phyloP scores from a whole-genome alignment of 345 rosid genomes.

The Eucalyptus victrix region DNA sequence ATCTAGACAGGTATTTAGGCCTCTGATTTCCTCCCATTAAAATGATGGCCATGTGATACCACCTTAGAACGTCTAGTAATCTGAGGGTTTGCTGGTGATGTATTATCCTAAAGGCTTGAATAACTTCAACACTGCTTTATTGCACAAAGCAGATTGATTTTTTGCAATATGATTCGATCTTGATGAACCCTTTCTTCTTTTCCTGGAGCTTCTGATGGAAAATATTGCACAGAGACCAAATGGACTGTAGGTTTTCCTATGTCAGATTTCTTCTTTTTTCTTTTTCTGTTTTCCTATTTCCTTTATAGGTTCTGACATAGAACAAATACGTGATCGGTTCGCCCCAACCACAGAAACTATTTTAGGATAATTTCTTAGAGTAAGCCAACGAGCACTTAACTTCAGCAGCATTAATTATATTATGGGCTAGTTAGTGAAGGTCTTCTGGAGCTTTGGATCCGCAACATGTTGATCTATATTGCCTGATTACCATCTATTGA shows the following conservation, averaged over 20 bases:
- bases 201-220: background rate
- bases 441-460: background rate
- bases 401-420: background rate
- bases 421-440: background rate
- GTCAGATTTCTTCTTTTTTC: background rate
- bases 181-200: background rate
- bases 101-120: background rate
- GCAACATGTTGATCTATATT: background rate
- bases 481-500: background rate
- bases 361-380: background rate
- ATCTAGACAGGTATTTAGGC: background rate
- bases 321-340: background rate
- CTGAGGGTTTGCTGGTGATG: background rate
- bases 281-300: background rate
- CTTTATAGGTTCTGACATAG: background rate
- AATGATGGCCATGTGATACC: background rate
- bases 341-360: background rate
- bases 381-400: background rate
- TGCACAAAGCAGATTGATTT: background rate
- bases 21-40: background rate
- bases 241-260: background rate
- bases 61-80: background rate
- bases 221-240: background rate
- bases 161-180: background rate
- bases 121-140: background rate